Conservation (phyloP, 179 eudicot species). For the Drosera spatulata region DNA sequence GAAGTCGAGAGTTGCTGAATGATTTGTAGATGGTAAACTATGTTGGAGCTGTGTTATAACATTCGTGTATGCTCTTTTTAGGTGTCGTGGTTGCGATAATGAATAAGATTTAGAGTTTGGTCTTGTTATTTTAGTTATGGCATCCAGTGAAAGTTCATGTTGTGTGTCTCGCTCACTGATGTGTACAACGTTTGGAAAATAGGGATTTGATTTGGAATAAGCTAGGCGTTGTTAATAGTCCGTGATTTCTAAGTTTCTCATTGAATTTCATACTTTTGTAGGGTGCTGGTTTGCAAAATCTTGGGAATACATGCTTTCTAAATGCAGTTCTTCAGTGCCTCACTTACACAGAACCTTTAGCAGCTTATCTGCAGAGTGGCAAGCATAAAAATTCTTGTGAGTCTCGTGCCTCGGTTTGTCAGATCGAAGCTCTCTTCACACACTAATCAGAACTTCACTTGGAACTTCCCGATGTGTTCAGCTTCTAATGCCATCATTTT, state of each 20-base stretch:
- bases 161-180: too few relatives aligned
- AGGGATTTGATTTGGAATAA: background rate
- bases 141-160: too few relatives aligned
- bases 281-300: constrained; percentile 95
- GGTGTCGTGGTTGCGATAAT: too few relatives aligned
- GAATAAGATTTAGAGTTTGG: too few relatives aligned
- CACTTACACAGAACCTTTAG: constrained; percentile 87
- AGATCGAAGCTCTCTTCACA: too few relatives aligned
- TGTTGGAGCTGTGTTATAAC: too few relatives aligned
- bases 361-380: constrained; percentile 81
- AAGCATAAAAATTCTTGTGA: constrained; percentile 80
- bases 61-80: too few relatives aligned
- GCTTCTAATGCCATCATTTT: background rate
- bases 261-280: constrained; percentile 12
- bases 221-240: background rate
- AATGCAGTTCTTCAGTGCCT: constrained; percentile 90
- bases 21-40: too few relatives aligned
- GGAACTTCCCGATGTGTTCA: too few relatives aligned
- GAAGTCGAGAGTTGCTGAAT: too few relatives aligned
- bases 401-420: constrained; percentile 8
- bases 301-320: constrained; percentile 87
- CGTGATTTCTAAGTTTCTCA: background rate
- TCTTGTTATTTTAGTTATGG: too few relatives aligned
- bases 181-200: background rate
- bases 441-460: too few relatives aligned